Conservation (phyloP, 2,329 filamentous ascomycete species). For the Huntiella omanensis region DNA sequence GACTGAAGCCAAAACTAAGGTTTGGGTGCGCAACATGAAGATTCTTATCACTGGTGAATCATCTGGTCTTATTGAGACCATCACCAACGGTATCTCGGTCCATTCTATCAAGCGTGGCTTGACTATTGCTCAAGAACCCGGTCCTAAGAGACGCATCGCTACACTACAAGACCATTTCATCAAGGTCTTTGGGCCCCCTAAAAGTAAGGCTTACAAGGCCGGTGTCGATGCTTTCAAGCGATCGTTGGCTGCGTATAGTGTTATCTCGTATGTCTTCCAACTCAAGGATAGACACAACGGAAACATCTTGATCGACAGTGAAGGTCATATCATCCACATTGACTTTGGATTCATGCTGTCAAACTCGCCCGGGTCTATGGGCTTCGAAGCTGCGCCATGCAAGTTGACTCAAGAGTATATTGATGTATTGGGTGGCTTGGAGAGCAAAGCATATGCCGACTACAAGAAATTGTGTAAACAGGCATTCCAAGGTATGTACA, state of each 20-base stretch:
- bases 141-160: constrained; percentile 48
- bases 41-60: constrained; percentile 74
- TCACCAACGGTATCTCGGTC: constrained; percentile 73
- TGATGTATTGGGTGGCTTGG: constrained; percentile 58
- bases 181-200: constrained; percentile 55
- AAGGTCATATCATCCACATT: constrained; percentile 74
- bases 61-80: constrained; percentile 70
- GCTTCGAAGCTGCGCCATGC: constrained; percentile 73
- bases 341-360: constrained; percentile 84
- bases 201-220: constrained; percentile 48
- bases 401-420: constrained; percentile 77
- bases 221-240: constrained; percentile 64
- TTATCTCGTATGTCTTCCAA: constrained; percentile 68
- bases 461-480: constrained; percentile 69
- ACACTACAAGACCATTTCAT: constrained; percentile 67
- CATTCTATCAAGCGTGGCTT: constrained; percentile 70
- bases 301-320: constrained; percentile 69
- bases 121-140: constrained; percentile 40
- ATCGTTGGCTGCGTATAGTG: constrained; percentile 69
- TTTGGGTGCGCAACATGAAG: constrained; percentile 82
- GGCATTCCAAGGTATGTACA: constrained; percentile 51
- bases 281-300: constrained; percentile 77
- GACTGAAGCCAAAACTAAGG: constrained; percentile 52
- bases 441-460: constrained; percentile 49
- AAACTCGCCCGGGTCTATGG: constrained; percentile 67